phyloP scores from a whole-genome alignment of 306 rosid genomes.

The Betula pendula region DNA sequence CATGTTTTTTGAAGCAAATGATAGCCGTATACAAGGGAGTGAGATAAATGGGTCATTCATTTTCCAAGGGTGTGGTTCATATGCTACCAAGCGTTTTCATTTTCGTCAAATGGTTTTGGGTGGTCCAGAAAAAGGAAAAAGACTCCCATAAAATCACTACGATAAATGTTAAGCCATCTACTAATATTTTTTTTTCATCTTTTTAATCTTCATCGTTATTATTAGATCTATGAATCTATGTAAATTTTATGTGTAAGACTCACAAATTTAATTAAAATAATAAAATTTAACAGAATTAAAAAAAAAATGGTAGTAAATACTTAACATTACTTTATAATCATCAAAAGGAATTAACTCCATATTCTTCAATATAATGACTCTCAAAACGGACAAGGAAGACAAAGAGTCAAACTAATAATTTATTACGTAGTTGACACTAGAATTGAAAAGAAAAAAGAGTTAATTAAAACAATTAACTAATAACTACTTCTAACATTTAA shows the following conservation, averaged over 20 bases:
- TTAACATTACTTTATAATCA: neutral
- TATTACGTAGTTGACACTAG: neutral
- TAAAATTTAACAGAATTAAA: too few relatives aligned
- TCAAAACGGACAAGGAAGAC: neutral
- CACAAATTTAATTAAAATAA: too few relatives aligned
- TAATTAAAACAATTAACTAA: too few relatives aligned
- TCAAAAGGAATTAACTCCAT: neutral
- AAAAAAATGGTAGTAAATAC: too few relatives aligned
- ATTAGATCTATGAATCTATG: too few relatives aligned
- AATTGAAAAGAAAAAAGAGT: neutral
- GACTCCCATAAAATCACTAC: too few relatives aligned
- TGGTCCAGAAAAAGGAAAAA: conserved; percentile 20
- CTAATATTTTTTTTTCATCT: too few relatives aligned
- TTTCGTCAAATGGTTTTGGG: conserved; percentile 5
- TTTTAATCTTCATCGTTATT: too few relatives aligned
- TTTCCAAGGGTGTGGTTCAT: conserved; percentile 14
- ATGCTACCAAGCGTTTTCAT: conserved; percentile 6
- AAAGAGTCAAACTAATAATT: neutral
- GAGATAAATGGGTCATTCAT: neutral
- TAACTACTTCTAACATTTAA: too few relatives aligned
- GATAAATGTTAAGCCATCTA: too few relatives aligned
- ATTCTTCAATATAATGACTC: neutral
- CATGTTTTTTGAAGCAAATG: neutral
- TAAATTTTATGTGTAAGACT: too few relatives aligned
- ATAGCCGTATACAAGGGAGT: neutral